These are phyloP conservation scores for Graphium sp. DNA, from an alignment of 2,329 filamentous ascomycete genomes.

Conservation along the genomic window DNA sequence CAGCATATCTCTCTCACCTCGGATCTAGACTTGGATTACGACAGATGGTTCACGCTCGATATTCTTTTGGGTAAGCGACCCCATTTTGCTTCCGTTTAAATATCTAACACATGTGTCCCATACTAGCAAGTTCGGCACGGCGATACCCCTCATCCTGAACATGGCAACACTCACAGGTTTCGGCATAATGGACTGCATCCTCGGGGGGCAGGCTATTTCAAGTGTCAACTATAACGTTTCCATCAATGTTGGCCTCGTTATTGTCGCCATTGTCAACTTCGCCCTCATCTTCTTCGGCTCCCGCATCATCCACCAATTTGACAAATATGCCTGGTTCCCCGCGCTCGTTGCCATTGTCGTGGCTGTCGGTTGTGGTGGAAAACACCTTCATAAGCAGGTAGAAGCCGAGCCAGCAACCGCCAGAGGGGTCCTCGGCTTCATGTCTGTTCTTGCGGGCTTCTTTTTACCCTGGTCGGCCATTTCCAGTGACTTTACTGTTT, in stretches of 20 bases:
- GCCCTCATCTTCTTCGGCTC: slow-evolving; percentile 30
- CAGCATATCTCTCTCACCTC: slow-evolving; percentile 22
- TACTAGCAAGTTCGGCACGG: slow-evolving; percentile 8
- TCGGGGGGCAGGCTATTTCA: slow-evolving; percentile 24
- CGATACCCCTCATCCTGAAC: slow-evolving; percentile 19
- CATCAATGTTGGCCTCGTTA: slow-evolving; percentile 27
- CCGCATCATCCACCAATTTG: slow-evolving; percentile 23
- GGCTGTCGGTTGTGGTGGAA: slow-evolving; percentile 19
- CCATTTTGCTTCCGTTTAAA: slow-evolving; percentile 14
- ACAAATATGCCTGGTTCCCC: slow-evolving; percentile 27
- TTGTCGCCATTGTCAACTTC: slow-evolving; percentile 24
- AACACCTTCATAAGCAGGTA: slow-evolving; percentile 18
- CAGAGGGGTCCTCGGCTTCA: slow-evolving; percentile 14
- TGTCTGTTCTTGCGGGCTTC: slow-evolving; percentile 21
- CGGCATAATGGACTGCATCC: slow-evolving; percentile 26
- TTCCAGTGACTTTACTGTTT: slow-evolving; percentile 21
- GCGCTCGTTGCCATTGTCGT: slow-evolving; percentile 21
- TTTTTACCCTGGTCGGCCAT: slow-evolving; percentile 22
- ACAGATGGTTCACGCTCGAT: slow-evolving; percentile 28
- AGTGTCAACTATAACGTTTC: slow-evolving; percentile 20
- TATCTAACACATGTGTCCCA: no score
- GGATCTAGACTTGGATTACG: slow-evolving; percentile 26
- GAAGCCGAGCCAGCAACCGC: slow-evolving; percentile 8
- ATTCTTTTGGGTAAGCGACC: slow-evolving; percentile 9
- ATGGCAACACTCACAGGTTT: slow-evolving; percentile 29